These are phyloP conservation scores for Claviceps sp. DNA, from an alignment of 2,329 filamentous ascomycete genomes.

Conservation along the genomic window DNA sequence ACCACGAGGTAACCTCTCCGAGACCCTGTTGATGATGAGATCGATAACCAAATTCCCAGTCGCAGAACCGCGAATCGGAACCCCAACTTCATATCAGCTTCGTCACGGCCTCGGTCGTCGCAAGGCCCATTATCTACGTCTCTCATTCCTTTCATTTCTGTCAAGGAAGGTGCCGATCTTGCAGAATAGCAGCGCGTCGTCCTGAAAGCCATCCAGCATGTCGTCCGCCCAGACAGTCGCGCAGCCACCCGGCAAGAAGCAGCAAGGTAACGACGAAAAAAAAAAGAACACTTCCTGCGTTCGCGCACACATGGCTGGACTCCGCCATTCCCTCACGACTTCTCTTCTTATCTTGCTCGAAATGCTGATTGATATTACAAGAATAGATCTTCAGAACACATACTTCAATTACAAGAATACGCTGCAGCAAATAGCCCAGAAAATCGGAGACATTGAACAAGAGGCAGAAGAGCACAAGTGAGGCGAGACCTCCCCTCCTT, in stretches of 20 bases:
- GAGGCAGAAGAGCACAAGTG: conserved; percentile 97
- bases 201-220: background rate
- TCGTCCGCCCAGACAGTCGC: conserved; percentile 3
- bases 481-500: background rate
- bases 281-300: background rate
- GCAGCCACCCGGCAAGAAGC: conserved; percentile 50
- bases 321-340: background rate
- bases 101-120: no score
- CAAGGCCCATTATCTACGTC: no score
- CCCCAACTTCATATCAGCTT: no score
- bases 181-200: background rate
- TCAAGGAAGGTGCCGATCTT: background rate
- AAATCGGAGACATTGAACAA: conserved; percentile 95
- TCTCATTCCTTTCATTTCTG: no score
- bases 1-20: no score
- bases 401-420: conserved; percentile 67
- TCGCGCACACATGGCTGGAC: background rate
- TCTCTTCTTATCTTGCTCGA: background rate
- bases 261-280: conserved; percentile 48
- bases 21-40: no score
- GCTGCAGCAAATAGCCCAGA: conserved; percentile 84
- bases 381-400: conserved; percentile 61
- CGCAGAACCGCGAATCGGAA: no score
- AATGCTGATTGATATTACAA: background rate
- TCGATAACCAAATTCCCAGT: no score